These are phyloP conservation scores for Peronospora belbahrii DNA, from an alignment of 352 stramenopile genomes.

Conservation along the genomic window DNA sequence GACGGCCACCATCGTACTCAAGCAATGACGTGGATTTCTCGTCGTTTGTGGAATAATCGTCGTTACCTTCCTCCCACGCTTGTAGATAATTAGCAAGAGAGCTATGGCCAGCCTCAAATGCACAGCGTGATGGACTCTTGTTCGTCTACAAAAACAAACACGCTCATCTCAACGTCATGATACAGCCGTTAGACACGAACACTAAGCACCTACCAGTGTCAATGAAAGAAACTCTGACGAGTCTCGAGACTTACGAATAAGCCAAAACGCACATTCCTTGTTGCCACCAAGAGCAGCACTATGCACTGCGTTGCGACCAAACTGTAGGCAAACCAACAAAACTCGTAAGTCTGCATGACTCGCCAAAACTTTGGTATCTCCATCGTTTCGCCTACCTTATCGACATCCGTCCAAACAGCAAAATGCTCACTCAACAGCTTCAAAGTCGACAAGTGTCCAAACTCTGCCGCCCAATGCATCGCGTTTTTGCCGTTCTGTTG, in stretches of 20 bases:
- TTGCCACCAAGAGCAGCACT: slow-evolving; percentile 72
- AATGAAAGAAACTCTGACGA: slow-evolving; percentile 63
- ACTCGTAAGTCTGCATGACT: background rate
- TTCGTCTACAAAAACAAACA: slow-evolving; percentile 46
- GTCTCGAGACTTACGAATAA: slow-evolving; percentile 63
- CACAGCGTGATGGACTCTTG: slow-evolving; percentile 81
- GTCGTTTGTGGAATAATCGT: slow-evolving; percentile 77
- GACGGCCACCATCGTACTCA: slow-evolving; percentile 19
- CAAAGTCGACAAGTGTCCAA: slow-evolving; percentile 67
- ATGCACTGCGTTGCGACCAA: slow-evolving; percentile 79
- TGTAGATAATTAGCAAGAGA: slow-evolving; percentile 67
- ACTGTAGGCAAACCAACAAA: slow-evolving; percentile 29
- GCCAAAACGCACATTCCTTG: slow-evolving; percentile 77
- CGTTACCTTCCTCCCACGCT: slow-evolving; percentile 83
- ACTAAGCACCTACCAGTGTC: slow-evolving; percentile 43
- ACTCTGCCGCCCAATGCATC: slow-evolving; percentile 79
- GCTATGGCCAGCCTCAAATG: slow-evolving; percentile 80
- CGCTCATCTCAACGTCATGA: slow-evolving; percentile 6
- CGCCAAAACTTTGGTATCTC: background rate
- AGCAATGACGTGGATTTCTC: slow-evolving; percentile 31
- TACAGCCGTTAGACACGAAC: background rate
- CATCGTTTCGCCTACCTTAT: slow-evolving; percentile 43
- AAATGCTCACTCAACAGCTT: slow-evolving; percentile 78
- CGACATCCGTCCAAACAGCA: slow-evolving; percentile 60
- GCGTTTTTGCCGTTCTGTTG: slow-evolving; percentile 81